Evolutionary conservation across 1,139 yeast genomes (phyloP).

Genomic region (Zygoascus hellenicus): DNA sequence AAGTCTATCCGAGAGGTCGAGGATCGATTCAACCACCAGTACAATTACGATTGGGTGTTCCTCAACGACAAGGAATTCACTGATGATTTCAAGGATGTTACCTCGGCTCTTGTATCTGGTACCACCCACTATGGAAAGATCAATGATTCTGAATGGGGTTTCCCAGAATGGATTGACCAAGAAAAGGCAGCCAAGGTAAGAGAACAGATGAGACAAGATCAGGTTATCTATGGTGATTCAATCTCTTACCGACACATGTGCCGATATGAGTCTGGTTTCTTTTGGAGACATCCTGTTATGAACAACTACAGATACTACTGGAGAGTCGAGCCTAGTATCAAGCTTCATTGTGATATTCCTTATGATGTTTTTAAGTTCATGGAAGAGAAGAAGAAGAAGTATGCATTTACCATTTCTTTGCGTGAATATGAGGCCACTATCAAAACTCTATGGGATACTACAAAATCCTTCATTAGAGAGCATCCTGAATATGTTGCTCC

Average conservation of each 20-base stretch:
- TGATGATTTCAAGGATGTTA: conserved; percentile 44
- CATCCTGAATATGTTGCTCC: conserved; percentile 54
- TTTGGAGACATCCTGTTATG: conserved; percentile 72
- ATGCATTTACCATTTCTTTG: conserved; percentile 76
- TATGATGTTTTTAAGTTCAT: conserved; percentile 80
- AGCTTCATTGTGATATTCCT: conserved; percentile 72
- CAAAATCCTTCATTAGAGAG: conserved; percentile 58
- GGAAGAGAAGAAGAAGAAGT: conserved; percentile 68
- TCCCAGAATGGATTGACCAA: conserved; percentile 64
- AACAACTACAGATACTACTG: conserved; percentile 81
- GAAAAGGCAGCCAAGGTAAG: conserved; percentile 54
- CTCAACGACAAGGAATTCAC: conserved; percentile 59
- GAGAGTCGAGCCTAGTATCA: conserved; percentile 94
- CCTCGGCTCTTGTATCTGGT: conserved; percentile 51
- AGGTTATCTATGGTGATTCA: conserved; percentile 60
- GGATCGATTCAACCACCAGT: conserved; percentile 61
- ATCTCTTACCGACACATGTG: conserved; percentile 83
- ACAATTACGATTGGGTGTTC: conserved; percentile 74
- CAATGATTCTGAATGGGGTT: conserved; percentile 69
- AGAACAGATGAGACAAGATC: conserved; percentile 41
- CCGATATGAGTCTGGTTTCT: conserved; percentile 88
- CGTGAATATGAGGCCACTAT: conserved; percentile 81
- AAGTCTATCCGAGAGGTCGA: conserved; percentile 61
- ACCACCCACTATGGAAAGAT: conserved; percentile 58
- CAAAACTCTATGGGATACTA: conserved; percentile 74